These are phyloP conservation scores for Arthrinium puccinioides DNA, from an alignment of 2,329 filamentous ascomycete genomes.

Conservation along the genomic window DNA sequence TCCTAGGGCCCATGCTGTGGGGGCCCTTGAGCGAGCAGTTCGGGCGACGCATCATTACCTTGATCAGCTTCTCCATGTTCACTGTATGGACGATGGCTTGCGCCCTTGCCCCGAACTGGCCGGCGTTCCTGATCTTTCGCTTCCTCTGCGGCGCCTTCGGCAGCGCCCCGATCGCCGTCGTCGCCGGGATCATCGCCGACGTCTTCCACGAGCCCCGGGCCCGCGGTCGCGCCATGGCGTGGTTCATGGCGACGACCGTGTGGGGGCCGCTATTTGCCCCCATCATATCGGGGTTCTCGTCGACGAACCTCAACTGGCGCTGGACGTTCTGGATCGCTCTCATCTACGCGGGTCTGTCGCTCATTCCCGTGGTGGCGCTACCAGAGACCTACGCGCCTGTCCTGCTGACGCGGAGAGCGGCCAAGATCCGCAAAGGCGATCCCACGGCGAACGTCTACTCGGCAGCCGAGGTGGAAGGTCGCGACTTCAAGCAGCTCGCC, in stretches of 20 bases:
- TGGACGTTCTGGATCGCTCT: conserved; percentile 67
- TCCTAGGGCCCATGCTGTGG: conserved; percentile 41
- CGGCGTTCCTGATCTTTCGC: conserved; percentile 46
- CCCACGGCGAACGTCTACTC: conserved; percentile 46
- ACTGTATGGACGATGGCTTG: conserved; percentile 47
- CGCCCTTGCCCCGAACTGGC: conserved; percentile 45
- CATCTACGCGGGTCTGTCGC: conserved; percentile 57
- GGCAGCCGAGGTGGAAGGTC: conserved; percentile 55
- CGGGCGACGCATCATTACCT: conserved; percentile 42
- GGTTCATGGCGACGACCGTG: conserved; percentile 60
- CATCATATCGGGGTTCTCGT: conserved; percentile 56
- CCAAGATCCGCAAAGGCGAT: conserved; percentile 46
- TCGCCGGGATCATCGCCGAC: conserved; percentile 59
- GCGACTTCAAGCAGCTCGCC: conserved; percentile 50
- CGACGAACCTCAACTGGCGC: conserved; percentile 53
- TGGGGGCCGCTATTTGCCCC: conserved; percentile 62
- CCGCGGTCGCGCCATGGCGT: conserved; percentile 52
- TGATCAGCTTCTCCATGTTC: conserved; percentile 40
- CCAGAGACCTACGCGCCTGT: conserved; percentile 58
- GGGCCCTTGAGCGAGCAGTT: conserved; percentile 60
- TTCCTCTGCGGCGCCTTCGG: conserved; percentile 47
- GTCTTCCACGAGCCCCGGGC: conserved; percentile 49
- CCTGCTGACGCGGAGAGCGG: conserved; percentile 49
- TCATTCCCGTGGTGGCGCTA: conserved; percentile 53
- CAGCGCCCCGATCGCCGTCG: conserved; percentile 53